A percentile compares a stretch with the other conserved stretches of the same genome.
phyloP scores from a whole-genome alignment of 257 asterid genomes.

The Salvia hispanica region DNA sequence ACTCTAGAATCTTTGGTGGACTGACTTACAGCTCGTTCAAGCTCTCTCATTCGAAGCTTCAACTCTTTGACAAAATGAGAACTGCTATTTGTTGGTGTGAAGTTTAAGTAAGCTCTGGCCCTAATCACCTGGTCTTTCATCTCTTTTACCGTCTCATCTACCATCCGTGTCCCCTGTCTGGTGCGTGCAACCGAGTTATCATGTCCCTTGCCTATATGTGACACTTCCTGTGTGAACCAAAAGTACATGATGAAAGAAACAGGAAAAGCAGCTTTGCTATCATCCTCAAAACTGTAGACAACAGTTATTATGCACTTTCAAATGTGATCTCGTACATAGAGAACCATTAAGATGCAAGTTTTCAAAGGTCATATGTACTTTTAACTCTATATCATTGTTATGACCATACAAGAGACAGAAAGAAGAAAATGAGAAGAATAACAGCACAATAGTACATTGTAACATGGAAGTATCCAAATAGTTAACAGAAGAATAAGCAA shows the following conservation, averaged over 20 bases:
- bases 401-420: conserved; percentile 22
- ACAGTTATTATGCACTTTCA: conserved; percentile 24
- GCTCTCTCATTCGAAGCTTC: conserved; percentile 80
- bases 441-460: background rate
- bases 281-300: conserved; percentile 25
- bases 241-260: conserved; percentile 23
- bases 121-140: conserved; percentile 86
- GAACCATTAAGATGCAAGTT: conserved; percentile 15
- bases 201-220: conserved; percentile 35
- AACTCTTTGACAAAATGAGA: conserved; percentile 84
- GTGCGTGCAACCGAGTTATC: conserved; percentile 38
- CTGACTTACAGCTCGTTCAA: conserved; percentile 69
- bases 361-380: conserved; percentile 3
- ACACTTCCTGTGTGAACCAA: conserved; percentile 51
- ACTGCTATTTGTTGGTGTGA: conserved; percentile 64
- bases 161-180: conserved; percentile 33
- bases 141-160: conserved; percentile 72
- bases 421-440: background rate
- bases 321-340: conserved; percentile 9
- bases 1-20: conserved; percentile 63
- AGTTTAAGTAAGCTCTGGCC: conserved; percentile 70
- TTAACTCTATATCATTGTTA: background rate
- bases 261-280: conserved; percentile 19
- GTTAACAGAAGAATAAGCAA: background rate
- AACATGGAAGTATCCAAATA: background rate